These are phyloP conservation scores for Hibiscus mutabilis DNA, from an alignment of 345 rosid species.

Conservation along the genomic window DNA sequence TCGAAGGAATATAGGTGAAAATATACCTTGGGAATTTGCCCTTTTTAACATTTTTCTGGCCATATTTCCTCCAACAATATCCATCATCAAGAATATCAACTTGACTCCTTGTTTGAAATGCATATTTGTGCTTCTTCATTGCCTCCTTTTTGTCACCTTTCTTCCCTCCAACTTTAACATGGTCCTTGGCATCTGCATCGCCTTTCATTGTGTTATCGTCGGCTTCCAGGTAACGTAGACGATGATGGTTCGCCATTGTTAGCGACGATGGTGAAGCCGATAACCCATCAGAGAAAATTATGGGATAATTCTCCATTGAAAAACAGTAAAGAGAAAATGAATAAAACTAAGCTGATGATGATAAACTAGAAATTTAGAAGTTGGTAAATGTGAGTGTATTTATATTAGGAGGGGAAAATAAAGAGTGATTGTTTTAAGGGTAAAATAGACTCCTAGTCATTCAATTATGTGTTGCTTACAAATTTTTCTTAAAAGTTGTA, in stretches of 20 bases:
- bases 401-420: not conserved
- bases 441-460: too few relatives aligned
- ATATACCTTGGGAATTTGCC: slow-evolving; percentile 36
- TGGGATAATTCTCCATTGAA: slow-evolving; percentile 19
- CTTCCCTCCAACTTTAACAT: not conserved
- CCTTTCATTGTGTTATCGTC: not conserved
- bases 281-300: slow-evolving; percentile 14
- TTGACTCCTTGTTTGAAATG: slow-evolving; percentile 40
- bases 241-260: slow-evolving; percentile 1
- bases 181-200: not conserved
- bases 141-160: slow-evolving; percentile 12
- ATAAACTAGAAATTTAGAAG: not conserved
- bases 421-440: not conserved
- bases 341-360: not conserved
- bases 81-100: slow-evolving; percentile 50
- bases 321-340: not conserved
- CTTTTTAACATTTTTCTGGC: slow-evolving; percentile 37
- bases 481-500: too few relatives aligned
- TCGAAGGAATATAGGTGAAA: not conserved
- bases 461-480: too few relatives aligned
- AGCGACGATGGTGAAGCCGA: slow-evolving; percentile 19
- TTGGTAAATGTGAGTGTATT: not conserved
- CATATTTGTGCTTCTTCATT: slow-evolving; percentile 30
- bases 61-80: slow-evolving; percentile 48
- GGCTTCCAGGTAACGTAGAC: not conserved